Evolutionary conservation across 495 filamentous ascomycete genomes (phyloP), one percentile per base, ranked within the genome.

Genomic region (Chaetomium tenue): DNA sequence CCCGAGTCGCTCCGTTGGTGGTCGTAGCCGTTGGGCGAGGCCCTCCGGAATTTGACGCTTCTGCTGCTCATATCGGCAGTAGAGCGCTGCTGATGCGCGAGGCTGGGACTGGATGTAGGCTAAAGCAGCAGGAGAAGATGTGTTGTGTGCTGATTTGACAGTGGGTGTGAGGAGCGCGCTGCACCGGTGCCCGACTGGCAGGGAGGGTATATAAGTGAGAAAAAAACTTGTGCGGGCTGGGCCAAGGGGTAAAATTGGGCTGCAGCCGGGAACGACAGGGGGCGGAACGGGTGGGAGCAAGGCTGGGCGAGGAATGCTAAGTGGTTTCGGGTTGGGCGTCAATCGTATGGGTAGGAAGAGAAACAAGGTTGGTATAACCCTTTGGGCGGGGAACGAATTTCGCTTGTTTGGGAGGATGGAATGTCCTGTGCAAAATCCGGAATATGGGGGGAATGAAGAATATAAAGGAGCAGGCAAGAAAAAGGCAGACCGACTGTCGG

Each of bases 91-190:
- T 37, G 60, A 60, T 63, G 66, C 50, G 37, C 53, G 62, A 56
- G 18, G 63, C 56, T 63, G 65, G 63, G 64, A 54, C 56, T 71
- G 63, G 63, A 68, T 53, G 56, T 53, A 60, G 68, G 69, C 69
- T 68, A 71, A 67, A 71, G 72, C 72, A 70, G 72, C 57, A 30
- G 62, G 52, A 61, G 66, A 70, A 66, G 28, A 72, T 75, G 73
- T 76, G 74, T 75, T 72, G 66, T 72, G 73, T 72, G 74, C 73
- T 76, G 74, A 76, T 76, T 76, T 75, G 74, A 74, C 73, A 59
- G 66, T 30, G 54, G 48, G 50, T 52, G 61, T 60, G 61, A 50
- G 63, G 70, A 65, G 63, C 57, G 64, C 25, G 68, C 74, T 76
- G 73, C 74, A 75, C 57, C 44, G 57, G 71, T 76, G 74, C 74